phyloP scores from a whole-genome alignment of 495 filamentous ascomycete species.

The Tuber aestivum region DNA sequence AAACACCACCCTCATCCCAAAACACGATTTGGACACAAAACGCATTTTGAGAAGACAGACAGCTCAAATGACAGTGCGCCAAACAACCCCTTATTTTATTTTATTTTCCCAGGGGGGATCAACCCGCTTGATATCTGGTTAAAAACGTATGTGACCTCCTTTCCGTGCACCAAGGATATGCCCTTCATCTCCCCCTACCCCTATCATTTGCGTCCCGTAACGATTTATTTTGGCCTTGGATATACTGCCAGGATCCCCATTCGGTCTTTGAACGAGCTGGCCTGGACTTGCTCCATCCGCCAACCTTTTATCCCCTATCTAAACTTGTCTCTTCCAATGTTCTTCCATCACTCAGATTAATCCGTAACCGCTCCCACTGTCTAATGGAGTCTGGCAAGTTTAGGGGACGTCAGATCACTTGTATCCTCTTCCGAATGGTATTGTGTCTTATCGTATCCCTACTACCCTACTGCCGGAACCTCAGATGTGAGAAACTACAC shows the following conservation, averaged over 20 bases:
- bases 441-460: neutral
- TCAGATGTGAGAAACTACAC: neutral
- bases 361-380: neutral
- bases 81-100: too few species aligned
- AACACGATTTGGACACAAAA: too few species aligned
- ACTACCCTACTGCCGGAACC: neutral
- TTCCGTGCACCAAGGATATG: neutral
- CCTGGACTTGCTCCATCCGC: neutral
- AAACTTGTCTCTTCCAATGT: neutral
- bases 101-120: too few species aligned
- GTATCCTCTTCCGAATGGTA: neutral
- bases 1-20: too few species aligned
- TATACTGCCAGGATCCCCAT: neutral
- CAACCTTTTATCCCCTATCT: neutral
- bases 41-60: too few species aligned
- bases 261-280: neutral
- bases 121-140: neutral
- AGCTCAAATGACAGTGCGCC: too few species aligned
- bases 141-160: neutral
- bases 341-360: neutral
- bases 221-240: neutral
- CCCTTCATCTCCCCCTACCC: too few species aligned
- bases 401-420: neutral
- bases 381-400: neutral
- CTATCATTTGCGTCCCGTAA: neutral